These are phyloP conservation scores for Pseudogymnoascus sp. DNA, from an alignment of 2,329 filamentous ascomycete genomes.

Conservation along the genomic window DNA sequence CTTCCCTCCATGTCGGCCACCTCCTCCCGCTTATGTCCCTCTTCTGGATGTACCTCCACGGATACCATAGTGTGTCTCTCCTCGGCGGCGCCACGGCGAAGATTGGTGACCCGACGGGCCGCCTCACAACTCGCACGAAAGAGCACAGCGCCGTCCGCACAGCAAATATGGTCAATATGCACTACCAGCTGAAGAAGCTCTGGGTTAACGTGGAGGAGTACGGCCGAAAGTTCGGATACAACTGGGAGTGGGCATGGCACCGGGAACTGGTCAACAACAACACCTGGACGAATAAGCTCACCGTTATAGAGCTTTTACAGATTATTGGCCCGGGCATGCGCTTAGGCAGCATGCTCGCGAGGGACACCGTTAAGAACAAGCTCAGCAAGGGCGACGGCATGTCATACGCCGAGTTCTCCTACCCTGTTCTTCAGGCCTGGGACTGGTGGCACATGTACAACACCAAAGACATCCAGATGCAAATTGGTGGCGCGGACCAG, in stretches of 20 bases:
- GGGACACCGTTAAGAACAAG: constrained; percentile 81
- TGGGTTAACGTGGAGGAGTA: constrained; percentile 66
- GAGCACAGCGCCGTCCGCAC: constrained; percentile 44
- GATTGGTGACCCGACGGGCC: constrained; percentile 70
- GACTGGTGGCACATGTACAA: constrained; percentile 89
- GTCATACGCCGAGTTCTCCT: constrained; percentile 88
- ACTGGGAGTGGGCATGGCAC: constrained; percentile 58
- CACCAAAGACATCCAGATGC: constrained; percentile 61
- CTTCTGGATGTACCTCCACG: constrained; percentile 76
- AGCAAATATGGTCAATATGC: constrained; percentile 60
- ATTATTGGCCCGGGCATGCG: constrained; percentile 66
- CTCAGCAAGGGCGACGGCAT: constrained; percentile 83
- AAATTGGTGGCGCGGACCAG: constrained; percentile 93
- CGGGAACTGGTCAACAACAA: constrained; percentile 72
- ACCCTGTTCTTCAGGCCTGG: constrained; percentile 90
- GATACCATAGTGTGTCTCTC: constrained; percentile 58
- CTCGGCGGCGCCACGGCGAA: constrained; percentile 68
- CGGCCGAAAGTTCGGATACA: constrained; percentile 56
- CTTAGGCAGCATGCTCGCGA: constrained; percentile 76
- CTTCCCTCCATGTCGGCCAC: constrained; percentile 73
- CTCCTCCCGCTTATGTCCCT: constrained; percentile 74
- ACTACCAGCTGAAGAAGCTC: constrained; percentile 61
- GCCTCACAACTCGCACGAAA: constrained; percentile 52
- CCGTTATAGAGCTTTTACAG: constrained; percentile 66
- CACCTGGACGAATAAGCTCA: constrained; percentile 67